Evolutionary conservation across 306 rosid genomes (phyloP).

Genomic region (Medicago arabica): DNA sequence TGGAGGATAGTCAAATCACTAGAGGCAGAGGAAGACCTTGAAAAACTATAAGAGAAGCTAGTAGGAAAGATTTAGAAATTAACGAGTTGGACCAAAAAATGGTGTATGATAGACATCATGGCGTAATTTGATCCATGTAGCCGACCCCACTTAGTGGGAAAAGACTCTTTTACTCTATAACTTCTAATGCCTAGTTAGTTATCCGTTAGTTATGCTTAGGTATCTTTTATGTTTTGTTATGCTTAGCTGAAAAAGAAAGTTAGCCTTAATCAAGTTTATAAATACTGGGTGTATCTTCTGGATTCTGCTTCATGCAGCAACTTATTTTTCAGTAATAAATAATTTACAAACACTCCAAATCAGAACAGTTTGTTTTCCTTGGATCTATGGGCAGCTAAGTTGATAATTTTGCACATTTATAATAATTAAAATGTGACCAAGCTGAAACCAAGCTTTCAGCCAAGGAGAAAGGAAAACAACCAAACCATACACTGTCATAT

Average conservation of each 20-base stretch:
- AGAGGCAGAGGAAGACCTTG: too few species aligned
- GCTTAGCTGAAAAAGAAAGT: neutral
- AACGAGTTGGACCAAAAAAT: too few species aligned
- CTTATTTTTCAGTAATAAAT: neutral
- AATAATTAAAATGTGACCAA: neutral
- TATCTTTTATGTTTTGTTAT: neutral
- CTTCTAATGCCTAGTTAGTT: neutral
- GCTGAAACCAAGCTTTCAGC: neutral
- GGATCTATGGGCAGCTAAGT: neutral
- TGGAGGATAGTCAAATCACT: neutral
- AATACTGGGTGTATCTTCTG: neutral
- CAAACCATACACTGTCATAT: conserved; percentile 1
- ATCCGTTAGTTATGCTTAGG: neutral
- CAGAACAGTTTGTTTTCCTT: neutral
- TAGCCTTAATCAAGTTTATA: neutral
- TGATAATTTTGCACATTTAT: neutral
- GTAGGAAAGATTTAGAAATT: too few species aligned
- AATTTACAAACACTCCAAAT: too few species aligned
- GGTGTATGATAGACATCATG: too few species aligned
- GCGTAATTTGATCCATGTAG: too few species aligned
- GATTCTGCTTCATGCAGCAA: conserved; percentile 1
- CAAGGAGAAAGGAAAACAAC: neutral
- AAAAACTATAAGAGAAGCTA: too few species aligned
- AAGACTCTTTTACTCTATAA: neutral
- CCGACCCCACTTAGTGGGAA: too few species aligned